Evolutionary conservation across 2,329 filamentous ascomycete genomes (phyloP).

Genomic region (Fusarium anthophilum): DNA sequence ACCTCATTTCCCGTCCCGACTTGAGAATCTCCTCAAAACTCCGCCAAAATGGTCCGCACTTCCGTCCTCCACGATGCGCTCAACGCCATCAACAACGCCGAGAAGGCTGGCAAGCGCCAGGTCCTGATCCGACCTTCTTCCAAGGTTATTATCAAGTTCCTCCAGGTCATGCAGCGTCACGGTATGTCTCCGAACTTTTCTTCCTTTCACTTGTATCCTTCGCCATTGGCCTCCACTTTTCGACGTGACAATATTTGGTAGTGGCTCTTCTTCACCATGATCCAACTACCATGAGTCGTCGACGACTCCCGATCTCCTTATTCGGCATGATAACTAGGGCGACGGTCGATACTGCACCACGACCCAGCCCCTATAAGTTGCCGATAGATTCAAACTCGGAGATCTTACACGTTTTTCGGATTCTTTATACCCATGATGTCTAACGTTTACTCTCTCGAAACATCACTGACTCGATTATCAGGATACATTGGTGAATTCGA

Average conservation of each 20-base stretch:
- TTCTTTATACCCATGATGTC: slow-evolving; percentile 73
- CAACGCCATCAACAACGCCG: slow-evolving; percentile 99
- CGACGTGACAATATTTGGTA: background rate
- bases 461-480: slow-evolving; percentile 73
- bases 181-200: slow-evolving; percentile 71
- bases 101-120: slow-evolving; percentile 99
- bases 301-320: slow-evolving; percentile 28
- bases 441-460: slow-evolving; percentile 95
- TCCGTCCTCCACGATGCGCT: slow-evolving; percentile 99
- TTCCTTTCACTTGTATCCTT: background rate
- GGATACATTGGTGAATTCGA: slow-evolving; percentile 99
- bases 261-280: slow-evolving; percentile 7
- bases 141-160: slow-evolving; percentile 99
- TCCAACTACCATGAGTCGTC: slow-evolving; percentile 5
- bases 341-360: slow-evolving; percentile 81
- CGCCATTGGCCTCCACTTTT: background rate
- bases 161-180: slow-evolving; percentile 99
- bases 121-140: slow-evolving; percentile 97
- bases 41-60: slow-evolving; percentile 97
- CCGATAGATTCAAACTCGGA: slow-evolving; percentile 90
- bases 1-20: slow-evolving; percentile 72
- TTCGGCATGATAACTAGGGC: slow-evolving; percentile 99
- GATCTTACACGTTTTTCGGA: slow-evolving; percentile 97
- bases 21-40: slow-evolving; percentile 79
- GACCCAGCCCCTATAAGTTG: slow-evolving; percentile 99